These are phyloP conservation scores for Alternaria metachromatica DNA, from an alignment of 2,329 filamentous ascomycete genomes.

Conservation along the genomic window DNA sequence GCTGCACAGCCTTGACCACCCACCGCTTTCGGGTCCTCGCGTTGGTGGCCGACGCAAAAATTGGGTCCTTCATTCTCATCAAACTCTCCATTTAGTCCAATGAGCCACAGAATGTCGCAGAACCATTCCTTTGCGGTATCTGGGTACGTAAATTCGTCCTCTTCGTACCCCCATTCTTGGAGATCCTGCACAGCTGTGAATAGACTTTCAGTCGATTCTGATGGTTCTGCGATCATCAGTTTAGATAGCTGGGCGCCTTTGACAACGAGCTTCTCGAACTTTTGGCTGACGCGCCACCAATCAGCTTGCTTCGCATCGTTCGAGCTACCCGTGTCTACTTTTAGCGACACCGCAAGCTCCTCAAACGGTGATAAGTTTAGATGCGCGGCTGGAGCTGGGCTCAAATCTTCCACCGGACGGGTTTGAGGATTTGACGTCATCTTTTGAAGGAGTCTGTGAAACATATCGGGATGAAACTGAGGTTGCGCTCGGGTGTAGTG, in stretches of 20 bases:
- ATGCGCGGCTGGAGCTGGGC: background rate
- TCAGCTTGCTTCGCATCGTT: background rate
- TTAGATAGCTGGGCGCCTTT: background rate
- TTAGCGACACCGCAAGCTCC: background rate
- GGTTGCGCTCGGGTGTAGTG: fast-evolving
- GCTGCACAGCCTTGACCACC: background rate
- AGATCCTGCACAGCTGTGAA: background rate
- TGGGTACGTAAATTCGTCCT: background rate
- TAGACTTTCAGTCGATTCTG: background rate
- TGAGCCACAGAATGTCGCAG: background rate
- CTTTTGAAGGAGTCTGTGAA: background rate
- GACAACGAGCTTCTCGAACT: background rate
- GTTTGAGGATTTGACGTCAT: background rate
- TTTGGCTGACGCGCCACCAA: background rate
- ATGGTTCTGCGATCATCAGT: background rate
- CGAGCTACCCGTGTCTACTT: background rate
- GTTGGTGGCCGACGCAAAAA: background rate
- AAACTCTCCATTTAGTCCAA: background rate
- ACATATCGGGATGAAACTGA: background rate
- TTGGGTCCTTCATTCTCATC: background rate
- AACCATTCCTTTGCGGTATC: background rate
- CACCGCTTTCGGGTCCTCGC: background rate
- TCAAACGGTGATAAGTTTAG: background rate
- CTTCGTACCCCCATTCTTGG: background rate
- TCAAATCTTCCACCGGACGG: background rate